Evolutionary conservation across 176 grass and related monocot genomes (phyloP), one percentile per base, ranked within the genome.

Genomic region (Otatea glauca): DNA sequence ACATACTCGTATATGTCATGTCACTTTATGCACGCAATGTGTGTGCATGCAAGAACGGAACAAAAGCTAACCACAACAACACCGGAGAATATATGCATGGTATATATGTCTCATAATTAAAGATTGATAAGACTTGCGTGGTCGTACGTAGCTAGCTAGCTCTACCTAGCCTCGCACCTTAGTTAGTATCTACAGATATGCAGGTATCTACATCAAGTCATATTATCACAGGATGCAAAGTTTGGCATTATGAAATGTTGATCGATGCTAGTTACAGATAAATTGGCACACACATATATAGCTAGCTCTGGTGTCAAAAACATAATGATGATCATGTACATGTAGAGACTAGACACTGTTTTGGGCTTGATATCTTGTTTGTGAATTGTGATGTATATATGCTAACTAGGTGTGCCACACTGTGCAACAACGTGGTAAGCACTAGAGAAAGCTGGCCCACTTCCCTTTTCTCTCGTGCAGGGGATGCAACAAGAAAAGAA

Each of bases 11-110:
- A 82, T 82, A 82, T 82, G 88, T 90, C 88, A 86, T 44, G 58
- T 90, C 83, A 64, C 88, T 90, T 86, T 90, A 82, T 47, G 72
- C 83, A 82, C 72, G 83, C 88, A 90, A 65, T 58, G 76, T 74
- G 9, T 54, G 59, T 70, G 42, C 56, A 73, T 79, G 56, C 44
- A 42, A 80, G 42, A 58, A 62, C 82, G 82, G 71, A 74, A 82
- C 77, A 90, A 90, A 90, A 82, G 72, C 78, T 35, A 71, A 70
- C 71, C 79, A 86, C 83, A 90, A 90, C 10, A 90, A 72, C 88
- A 27, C 83, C 39, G 73, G 88, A 86, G 88, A 90, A 90, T 85
- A 89, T 86, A 38, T 85, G 83, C 54, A 44, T 41, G 24, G 60
- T 74, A 64, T 64, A 23, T 74, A 64, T 70, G 23, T 74, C 72